These are phyloP conservation scores for Vigna reflexopilosa DNA, from an alignment of 306 rosid genomes.

Conservation along the genomic window DNA sequence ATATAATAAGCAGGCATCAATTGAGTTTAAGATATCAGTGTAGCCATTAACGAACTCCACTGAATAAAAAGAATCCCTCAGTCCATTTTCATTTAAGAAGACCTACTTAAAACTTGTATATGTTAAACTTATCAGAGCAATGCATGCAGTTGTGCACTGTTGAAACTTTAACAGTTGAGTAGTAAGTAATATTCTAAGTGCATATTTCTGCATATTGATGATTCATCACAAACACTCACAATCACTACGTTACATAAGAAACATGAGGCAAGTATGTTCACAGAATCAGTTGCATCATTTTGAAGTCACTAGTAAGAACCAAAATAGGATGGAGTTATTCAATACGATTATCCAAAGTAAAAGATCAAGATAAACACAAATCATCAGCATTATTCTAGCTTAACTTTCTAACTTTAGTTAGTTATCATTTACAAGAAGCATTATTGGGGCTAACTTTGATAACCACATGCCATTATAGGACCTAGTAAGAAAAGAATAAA, in stretches of 20 bases:
- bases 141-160: constrained; percentile 20
- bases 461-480: background rate
- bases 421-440: constrained; percentile 26
- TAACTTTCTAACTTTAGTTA: constrained; percentile 6
- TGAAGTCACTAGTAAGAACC: constrained; percentile 22
- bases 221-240: constrained; percentile 22
- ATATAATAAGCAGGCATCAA: background rate
- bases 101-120: constrained; percentile 17
- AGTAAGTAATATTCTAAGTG: constrained; percentile 3
- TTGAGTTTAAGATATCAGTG: background rate
- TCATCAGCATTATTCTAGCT: constrained; percentile 6
- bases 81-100: constrained; percentile 11
- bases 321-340: constrained; percentile 13
- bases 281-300: constrained; percentile 16
- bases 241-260: constrained; percentile 28
- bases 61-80: constrained; percentile 4
- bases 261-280: constrained; percentile 31
- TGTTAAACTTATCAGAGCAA: constrained; percentile 21
- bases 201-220: constrained; percentile 28
- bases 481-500: background rate
- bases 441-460: constrained; percentile 7
- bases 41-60: constrained; percentile 36
- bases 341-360: constrained; percentile 20
- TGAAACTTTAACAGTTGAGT: constrained; percentile 20
- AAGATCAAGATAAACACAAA: constrained; percentile 1